These are phyloP conservation scores for Acorus calamus DNA, from an alignment of 106 monocot genomes.

Conservation along the genomic window DNA sequence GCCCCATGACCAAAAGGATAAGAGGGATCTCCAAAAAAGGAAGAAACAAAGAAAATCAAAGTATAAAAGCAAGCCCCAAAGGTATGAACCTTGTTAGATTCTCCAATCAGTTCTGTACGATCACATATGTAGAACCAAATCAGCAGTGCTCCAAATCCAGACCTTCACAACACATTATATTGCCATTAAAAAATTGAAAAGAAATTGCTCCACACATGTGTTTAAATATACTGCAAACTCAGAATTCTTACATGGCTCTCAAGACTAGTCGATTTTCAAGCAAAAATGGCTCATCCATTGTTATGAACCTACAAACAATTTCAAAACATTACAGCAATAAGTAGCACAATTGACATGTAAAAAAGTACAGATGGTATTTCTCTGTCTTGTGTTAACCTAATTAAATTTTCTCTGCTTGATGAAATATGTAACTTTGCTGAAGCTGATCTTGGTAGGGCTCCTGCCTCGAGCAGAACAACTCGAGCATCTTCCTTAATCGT, in stretches of 20 bases:
- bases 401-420: conserved; percentile 50
- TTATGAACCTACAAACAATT: conserved; percentile 58
- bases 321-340: neutral
- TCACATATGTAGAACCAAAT: conserved; percentile 80
- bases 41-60: too few relatives aligned
- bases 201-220: too few relatives aligned
- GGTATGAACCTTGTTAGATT: conserved; percentile 38
- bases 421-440: conserved; percentile 42
- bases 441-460: conserved; percentile 57
- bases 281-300: conserved; percentile 77
- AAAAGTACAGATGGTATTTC: neutral
- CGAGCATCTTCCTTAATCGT: conserved; percentile 58
- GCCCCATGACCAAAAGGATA: too few relatives aligned
- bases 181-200: too few relatives aligned
- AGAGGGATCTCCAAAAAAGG: too few relatives aligned
- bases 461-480: conserved; percentile 60
- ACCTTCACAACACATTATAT: conserved; percentile 27
- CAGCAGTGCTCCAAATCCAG: conserved; percentile 59
- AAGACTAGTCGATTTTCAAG: conserved; percentile 58
- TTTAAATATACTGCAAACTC: too few relatives aligned
- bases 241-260: conserved; percentile 55
- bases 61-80: neutral
- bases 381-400: conserved; percentile 33
- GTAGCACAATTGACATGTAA: neutral
- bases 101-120: conserved; percentile 53